Evolutionary conservation across 2,329 filamentous ascomycete genomes (phyloP).

Genomic region (Fusarium chlamydosporum): DNA sequence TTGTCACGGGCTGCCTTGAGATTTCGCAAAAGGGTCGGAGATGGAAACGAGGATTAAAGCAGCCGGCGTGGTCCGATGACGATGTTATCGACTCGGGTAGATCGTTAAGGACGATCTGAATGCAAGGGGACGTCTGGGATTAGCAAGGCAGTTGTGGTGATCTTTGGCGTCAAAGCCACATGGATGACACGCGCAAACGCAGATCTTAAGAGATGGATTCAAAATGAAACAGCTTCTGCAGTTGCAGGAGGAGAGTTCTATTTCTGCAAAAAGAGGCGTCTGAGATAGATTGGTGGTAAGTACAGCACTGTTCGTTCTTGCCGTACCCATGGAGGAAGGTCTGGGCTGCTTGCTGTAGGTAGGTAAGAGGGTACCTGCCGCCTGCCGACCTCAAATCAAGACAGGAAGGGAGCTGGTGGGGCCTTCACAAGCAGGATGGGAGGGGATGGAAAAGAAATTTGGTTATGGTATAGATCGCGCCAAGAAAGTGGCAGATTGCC

Average conservation of each 20-base stretch:
- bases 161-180: conserved; percentile 1
- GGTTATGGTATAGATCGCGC: conserved; percentile 27
- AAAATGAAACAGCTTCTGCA: conserved; percentile 4
- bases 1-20: not conserved
- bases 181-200: conserved; percentile 4
- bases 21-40: not conserved
- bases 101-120: conserved; percentile 7
- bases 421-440: conserved; percentile 7
- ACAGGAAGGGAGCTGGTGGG: conserved; percentile 19
- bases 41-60: conserved; percentile 1
- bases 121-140: conserved; percentile 9
- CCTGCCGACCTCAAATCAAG: conserved; percentile 5
- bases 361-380: not conserved
- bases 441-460: not conserved
- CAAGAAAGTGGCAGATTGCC: conserved; percentile 38
- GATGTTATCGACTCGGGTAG: conserved; percentile 17
- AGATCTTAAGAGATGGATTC: not conserved
- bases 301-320: not conserved
- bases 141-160: not conserved
- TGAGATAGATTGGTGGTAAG: conserved; percentile 1
- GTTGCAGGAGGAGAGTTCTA: conserved; percentile 39
- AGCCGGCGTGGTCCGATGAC: conserved; percentile 14
- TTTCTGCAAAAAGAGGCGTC: conserved; percentile 14
- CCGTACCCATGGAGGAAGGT: not conserved
- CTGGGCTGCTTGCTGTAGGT: not conserved